Evolutionary conservation across 768 basidiomycete species (phyloP).

Genomic region (Cystobasidium tubakii): DNA sequence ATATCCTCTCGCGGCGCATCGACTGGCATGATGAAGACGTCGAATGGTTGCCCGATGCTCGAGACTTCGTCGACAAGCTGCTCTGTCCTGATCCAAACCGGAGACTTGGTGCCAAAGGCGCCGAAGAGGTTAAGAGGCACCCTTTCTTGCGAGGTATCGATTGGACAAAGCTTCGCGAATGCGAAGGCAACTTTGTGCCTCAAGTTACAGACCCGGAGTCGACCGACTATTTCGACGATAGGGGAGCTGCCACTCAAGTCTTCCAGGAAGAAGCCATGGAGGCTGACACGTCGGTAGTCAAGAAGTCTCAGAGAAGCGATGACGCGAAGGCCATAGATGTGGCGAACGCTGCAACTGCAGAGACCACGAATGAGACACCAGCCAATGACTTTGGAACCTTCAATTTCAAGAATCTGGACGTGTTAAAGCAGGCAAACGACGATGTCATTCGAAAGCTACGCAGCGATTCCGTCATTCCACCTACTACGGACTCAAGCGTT

Average conservation of each 20-base stretch:
- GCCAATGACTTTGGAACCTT: slow-evolving; percentile 91
- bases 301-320: neutral
- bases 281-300: slow-evolving; percentile 49
- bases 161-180: slow-evolving; percentile 75
- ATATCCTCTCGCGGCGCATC: slow-evolving; percentile 86
- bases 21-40: slow-evolving; percentile 82
- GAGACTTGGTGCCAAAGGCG: slow-evolving; percentile 78
- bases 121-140: slow-evolving; percentile 86
- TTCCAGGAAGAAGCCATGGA: slow-evolving; percentile 72
- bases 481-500: neutral
- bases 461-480: slow-evolving; percentile 56
- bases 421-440: slow-evolving; percentile 96
- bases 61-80: slow-evolving; percentile 81
- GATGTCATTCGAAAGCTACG: slow-evolving; percentile 93
- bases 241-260: slow-evolving; percentile 80
- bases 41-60: slow-evolving; percentile 65
- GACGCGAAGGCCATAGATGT: neutral
- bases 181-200: slow-evolving; percentile 90
- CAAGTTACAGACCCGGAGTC: slow-evolving; percentile 92
- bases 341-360: slow-evolving; percentile 52
- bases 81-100: slow-evolving; percentile 71
- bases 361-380: neutral
- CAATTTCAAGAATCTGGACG: slow-evolving; percentile 92
- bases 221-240: slow-evolving; percentile 98
- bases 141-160: slow-evolving; percentile 84